phyloP scores from a whole-genome alignment of 371 early-diverging fungal species.

The Apophysomyces trapeziformis region DNA sequence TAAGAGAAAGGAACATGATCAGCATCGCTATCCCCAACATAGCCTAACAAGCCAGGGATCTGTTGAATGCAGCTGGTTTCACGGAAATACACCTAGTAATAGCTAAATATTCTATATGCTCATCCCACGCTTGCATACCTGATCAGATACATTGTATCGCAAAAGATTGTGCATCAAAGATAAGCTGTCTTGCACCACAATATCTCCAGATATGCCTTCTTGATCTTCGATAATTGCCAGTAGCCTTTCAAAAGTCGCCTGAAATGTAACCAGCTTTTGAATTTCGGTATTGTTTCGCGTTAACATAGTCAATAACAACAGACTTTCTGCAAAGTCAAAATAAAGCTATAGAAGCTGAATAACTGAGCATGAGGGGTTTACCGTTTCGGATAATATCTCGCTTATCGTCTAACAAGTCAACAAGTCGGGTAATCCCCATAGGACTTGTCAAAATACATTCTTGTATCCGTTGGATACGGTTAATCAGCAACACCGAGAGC shows the following conservation, averaged over 20 bases:
- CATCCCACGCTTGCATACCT: constrained; percentile 55
- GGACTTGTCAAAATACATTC: constrained; percentile 88
- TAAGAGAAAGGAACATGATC: constrained; percentile 51
- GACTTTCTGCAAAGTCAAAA: constrained; percentile 69
- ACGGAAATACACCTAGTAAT: constrained; percentile 83
- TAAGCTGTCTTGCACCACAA: constrained; percentile 95
- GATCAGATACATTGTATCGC: constrained; percentile 94
- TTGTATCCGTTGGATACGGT: constrained; percentile 74
- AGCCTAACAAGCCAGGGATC: constrained; percentile 73
- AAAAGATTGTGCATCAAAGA: constrained; percentile 90
- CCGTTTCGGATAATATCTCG: constrained; percentile 96
- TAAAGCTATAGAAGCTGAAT: background rate
- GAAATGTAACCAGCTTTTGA: constrained; percentile 97
- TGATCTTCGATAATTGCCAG: constrained; percentile 88
- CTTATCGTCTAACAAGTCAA: constrained; percentile 90
- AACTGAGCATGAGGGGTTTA: constrained; percentile 26
- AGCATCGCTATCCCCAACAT: constrained; percentile 65
- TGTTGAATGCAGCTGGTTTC: constrained; percentile 93
- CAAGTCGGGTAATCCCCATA: constrained; percentile 88
- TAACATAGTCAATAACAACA: constrained; percentile 86
- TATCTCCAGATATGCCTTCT: constrained; percentile 91
- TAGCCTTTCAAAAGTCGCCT: constrained; percentile 93
- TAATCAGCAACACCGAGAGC: constrained; percentile 73
- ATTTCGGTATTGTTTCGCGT: constrained; percentile 92
- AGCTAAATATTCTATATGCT: background rate